These are phyloP conservation scores for Penicillium concentricum DNA, from an alignment of 2,329 filamentous ascomycete genomes.

Conservation along the genomic window DNA sequence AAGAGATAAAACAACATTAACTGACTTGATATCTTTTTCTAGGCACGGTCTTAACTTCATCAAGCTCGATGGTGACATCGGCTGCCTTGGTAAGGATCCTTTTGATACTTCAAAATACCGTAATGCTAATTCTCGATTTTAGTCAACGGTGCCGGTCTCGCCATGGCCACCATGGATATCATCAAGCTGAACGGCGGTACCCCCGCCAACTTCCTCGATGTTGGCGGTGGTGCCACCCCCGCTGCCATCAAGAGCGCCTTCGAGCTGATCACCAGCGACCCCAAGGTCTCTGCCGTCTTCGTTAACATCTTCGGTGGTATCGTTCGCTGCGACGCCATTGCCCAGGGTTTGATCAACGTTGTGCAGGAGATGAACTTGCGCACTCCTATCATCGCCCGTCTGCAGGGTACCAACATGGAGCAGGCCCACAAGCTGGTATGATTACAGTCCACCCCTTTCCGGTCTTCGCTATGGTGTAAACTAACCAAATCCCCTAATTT, in stretches of 20 bases:
- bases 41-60: slow-evolving; percentile 91
- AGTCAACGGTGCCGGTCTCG: slow-evolving; percentile 97
- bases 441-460: slow-evolving; percentile 43
- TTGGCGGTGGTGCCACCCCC: slow-evolving; percentile 94
- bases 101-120: background rate
- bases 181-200: slow-evolving; percentile 98
- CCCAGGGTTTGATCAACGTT: slow-evolving; percentile 91
- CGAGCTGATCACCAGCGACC: slow-evolving; percentile 96
- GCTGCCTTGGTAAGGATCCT: slow-evolving; percentile 65
- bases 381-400: slow-evolving; percentile 92
- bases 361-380: slow-evolving; percentile 93
- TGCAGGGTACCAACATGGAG: slow-evolving; percentile 99
- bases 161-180: slow-evolving; percentile 99
- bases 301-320: slow-evolving; percentile 99
- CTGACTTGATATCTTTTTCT: background rate
- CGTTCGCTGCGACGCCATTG: slow-evolving; percentile 95
- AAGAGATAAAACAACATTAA: background rate
- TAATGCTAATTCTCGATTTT: slow-evolving; percentile 7
- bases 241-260: slow-evolving; percentile 97
- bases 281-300: slow-evolving; percentile 97
- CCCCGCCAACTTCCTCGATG: slow-evolving; percentile 98
- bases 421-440: slow-evolving; percentile 70
- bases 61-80: slow-evolving; percentile 99
- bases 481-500: slow-evolving; percentile 32
- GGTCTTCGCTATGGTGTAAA: background rate